These are phyloP conservation scores for Botrytis squamosa DNA, from an alignment of 2,329 filamentous ascomycete genomes.

Conservation along the genomic window DNA sequence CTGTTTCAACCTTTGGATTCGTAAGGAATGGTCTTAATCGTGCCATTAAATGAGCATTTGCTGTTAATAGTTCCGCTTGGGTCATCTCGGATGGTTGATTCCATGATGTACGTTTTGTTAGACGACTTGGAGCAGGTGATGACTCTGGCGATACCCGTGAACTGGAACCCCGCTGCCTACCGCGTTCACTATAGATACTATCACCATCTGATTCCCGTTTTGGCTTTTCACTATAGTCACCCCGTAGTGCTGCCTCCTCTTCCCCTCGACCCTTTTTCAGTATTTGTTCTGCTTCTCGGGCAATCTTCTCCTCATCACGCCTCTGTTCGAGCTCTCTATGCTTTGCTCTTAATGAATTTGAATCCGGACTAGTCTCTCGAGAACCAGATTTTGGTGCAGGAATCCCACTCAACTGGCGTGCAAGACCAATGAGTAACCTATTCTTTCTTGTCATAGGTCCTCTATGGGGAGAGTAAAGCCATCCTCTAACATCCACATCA, in stretches of 20 bases:
- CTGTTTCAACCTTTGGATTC: constrained; percentile 70
- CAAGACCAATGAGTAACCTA: constrained; percentile 80
- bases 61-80: constrained; percentile 71
- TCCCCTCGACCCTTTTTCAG: constrained; percentile 69
- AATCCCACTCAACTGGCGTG: constrained; percentile 83
- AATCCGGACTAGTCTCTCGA: constrained; percentile 36
- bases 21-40: constrained; percentile 87
- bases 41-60: constrained; percentile 85
- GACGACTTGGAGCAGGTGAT: constrained; percentile 37
- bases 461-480: constrained; percentile 85
- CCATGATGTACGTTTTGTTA: constrained; percentile 47
- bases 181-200: constrained; percentile 33
- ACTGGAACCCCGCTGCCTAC: constrained; percentile 25
- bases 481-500: constrained; percentile 92
- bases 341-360: constrained; percentile 32
- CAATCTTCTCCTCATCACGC: constrained; percentile 64
- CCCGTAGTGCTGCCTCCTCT: constrained; percentile 66
- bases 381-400: constrained; percentile 47
- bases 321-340: constrained; percentile 49
- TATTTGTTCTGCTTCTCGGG: constrained; percentile 74
- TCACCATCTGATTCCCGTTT: constrained; percentile 45
- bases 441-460: constrained; percentile 87
- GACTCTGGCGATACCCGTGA: constrained; percentile 33
- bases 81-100: constrained; percentile 58
- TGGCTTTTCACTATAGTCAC: constrained; percentile 70